Evolutionary conservation across 2,329 filamentous ascomycete genomes (phyloP), one percentile per base, ranked within the genome.

Genomic region (Aspergillus neotritici): DNA sequence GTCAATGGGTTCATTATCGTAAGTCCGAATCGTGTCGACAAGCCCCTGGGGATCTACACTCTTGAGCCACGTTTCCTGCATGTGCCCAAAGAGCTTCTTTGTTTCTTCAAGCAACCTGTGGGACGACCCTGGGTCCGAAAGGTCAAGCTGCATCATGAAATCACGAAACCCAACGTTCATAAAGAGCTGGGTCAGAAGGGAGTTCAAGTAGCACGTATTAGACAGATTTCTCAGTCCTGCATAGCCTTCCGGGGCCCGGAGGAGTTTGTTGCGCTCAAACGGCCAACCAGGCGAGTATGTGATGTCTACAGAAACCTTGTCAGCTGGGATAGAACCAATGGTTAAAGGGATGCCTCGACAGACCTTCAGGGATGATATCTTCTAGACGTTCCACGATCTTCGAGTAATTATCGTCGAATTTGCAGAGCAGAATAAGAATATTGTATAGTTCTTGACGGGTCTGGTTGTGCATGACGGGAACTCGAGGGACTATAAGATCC

Each of bases 131-230:
- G 70, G 65, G 48, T 84, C 79, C 11, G 72, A 64, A 16, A 87
- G 69, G 7, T 73, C 66, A n/a, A 79, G 73, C 44, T 73, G 66
- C 47, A 97, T 74, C 54, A 98, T 86, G 64, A 97, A 95, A 12
- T 79, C 76, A 13, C 93, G 83, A 58, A 98, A 97, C 5, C 81
- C 77, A 12, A 86, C 70, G 60, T 98, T 97, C 88, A 96, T 97
- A 71, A 91, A 98, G 0, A 98, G 78, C 61, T 98, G 93, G 0
- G 89, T 91, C 48, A 97, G 77, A 1, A 98, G 73, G 0, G 93
- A 97, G 63, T 98, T 98, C 61, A 97, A 78, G 62, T 98, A 98
- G 67, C 93, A 98, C 0, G 94, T 97, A 61, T 96, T 95, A 8
- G 88, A 93, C 12, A 96, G 76, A 57, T 98, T 98, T 44, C 78